Base-by-base conservation (phyloP, 140 eudicot genomes). In the Stevia rebaudiana region DNA sequence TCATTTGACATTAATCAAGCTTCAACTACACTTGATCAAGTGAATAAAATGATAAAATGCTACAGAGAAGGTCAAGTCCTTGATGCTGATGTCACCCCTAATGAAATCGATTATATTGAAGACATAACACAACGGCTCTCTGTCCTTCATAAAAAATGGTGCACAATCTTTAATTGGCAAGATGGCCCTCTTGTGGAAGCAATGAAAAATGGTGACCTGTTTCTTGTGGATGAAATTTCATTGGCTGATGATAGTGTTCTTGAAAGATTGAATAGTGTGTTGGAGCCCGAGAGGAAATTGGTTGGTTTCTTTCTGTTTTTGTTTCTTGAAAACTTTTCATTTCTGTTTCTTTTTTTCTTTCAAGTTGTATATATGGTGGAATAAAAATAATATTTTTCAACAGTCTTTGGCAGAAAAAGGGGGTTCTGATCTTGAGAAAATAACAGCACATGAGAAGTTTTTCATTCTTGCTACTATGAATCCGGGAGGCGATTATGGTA, bases 341-440 rank as follows among this genome's bases (percentile, higher is more conserved):
- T 12, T 25, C 21, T 42, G 5, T 13, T n/a, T 23, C 33, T 1
- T 13, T n/a, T 41, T 62, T 3, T 5, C 16, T 6, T 24, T 18
- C 16, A 21, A 22, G 15, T 3, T 56, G 1, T 18, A 18, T 18
- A 18, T 8, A 8, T 6, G 25, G 54, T 48, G 42, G 28, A 31
- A 8, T 56, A 56, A 56, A 56, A 6, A 12, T 56, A 11, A 15
- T 56, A 16, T 31, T 56, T 31, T 41, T 76, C 39, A 77, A 73
- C 89, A 91, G 99, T 83, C 90, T 30, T 85, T 92, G 84, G 95
- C 99, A 47, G 99, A 92, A 81, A 92, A 85, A 66, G 99, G 99
- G 39, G 99, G 96, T 3, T 50, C 84, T 12, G 76, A 88, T 65
- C 85, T 88, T 63, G 96, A 92, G 84, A 80, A 63, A 54, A 62